phyloP scores from a whole-genome alignment of 805 yeast genomes.

The Ogataea neopini region DNA sequence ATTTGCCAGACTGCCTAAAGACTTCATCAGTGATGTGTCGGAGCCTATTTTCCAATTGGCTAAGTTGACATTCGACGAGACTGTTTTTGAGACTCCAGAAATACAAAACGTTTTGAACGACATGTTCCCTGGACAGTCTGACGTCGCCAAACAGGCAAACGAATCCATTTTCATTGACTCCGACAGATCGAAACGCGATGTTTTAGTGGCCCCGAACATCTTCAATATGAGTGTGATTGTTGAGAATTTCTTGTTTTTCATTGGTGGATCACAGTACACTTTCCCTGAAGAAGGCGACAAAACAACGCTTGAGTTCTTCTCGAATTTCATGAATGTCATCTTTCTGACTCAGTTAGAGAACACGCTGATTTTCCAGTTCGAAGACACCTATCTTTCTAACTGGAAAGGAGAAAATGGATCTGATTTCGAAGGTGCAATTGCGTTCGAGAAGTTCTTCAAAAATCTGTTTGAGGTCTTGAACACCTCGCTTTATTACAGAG shows the following conservation, averaged over 20 bases:
- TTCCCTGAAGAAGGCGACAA: conserved; percentile 34
- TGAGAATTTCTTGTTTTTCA: conserved; percentile 70
- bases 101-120: conserved; percentile 51
- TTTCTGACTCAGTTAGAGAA: conserved; percentile 66
- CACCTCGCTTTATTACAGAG: conserved; percentile 59
- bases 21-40: conserved; percentile 18
- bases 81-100: conserved; percentile 32
- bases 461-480: conserved; percentile 54
- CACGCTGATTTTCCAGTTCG: conserved; percentile 54
- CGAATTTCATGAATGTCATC: conserved; percentile 59
- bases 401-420: conserved; percentile 36
- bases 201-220: conserved; percentile 67
- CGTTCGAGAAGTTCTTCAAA: conserved; percentile 48
- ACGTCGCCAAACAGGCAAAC: conserved; percentile 26
- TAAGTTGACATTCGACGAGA: conserved; percentile 34
- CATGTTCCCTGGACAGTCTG: conserved; percentile 62
- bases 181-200: conserved; percentile 57
- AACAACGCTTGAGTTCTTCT: conserved; percentile 48
- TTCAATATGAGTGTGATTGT: conserved; percentile 79
- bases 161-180: conserved; percentile 56
- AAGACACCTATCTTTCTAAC: conserved; percentile 43
- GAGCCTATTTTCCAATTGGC: conserved; percentile 39
- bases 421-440: conserved; percentile 39
- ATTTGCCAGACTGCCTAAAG: conserved; percentile 27
- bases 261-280: conserved; percentile 54